Percentiles rank a stretch among this genome's conserved stretches.
Evolutionary conservation across 2,329 filamentous ascomycete species (phyloP).

Genomic region (Diaporthe citrichinensis): DNA sequence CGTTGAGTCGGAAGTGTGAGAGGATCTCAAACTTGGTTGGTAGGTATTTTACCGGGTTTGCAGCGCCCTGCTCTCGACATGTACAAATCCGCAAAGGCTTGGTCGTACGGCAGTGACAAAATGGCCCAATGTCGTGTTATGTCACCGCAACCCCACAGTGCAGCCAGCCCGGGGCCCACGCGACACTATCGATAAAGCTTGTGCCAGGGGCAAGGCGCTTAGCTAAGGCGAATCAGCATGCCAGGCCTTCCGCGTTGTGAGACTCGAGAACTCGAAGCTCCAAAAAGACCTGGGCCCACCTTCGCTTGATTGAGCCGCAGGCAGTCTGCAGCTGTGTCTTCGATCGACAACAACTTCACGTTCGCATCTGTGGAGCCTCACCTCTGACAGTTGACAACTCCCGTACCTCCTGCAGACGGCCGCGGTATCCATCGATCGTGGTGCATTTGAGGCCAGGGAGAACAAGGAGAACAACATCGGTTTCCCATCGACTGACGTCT

Average conservation of each 20-base stretch:
- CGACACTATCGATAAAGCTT: conserved; percentile 33
- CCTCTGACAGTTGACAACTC: conserved; percentile 1
- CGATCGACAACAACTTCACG: conserved; percentile 28
- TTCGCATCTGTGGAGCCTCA: conserved; percentile 14
- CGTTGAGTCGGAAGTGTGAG: neutral
- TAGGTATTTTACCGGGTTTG: neutral
- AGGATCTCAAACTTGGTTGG: neutral
- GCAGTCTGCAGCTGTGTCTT: conserved; percentile 22
- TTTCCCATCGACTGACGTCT: neutral
- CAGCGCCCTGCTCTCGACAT: conserved; percentile 16
- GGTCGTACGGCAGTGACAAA: neutral
- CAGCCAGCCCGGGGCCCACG: neutral
- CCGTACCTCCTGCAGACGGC: neutral
- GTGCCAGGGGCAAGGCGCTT: conserved; percentile 26
- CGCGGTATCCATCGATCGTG: neutral
- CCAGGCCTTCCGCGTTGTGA: neutral
- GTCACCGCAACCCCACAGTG: conserved; percentile 15
- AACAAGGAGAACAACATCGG: neutral
- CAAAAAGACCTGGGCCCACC: conserved; percentile 12
- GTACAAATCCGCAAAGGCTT: neutral
- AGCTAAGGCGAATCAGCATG: conserved; percentile 33
- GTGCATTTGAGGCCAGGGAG: neutral
- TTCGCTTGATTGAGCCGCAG: conserved; percentile 23
- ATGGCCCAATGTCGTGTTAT: conserved; percentile 10
- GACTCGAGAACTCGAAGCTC: conserved; percentile 36